Conservation (phyloP, 2,329 filamentous ascomycete species). For the Amesomyces nigricolor region DNA sequence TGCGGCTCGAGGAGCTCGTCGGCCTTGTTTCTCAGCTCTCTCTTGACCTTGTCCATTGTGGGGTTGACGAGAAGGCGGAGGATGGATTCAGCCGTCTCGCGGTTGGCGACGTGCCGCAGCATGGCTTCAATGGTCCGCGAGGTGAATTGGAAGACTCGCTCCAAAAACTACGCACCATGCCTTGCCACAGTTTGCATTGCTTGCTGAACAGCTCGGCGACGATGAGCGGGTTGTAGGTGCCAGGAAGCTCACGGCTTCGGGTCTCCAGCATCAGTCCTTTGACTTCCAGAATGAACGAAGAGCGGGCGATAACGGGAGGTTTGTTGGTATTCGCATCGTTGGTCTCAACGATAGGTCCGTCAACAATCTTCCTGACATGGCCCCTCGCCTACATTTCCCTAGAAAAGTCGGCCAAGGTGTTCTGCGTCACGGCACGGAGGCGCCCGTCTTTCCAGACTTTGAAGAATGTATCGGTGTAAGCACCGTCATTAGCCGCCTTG, state of each 20-base stretch:
- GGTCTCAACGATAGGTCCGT: not conserved
- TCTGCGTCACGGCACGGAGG: constrained; percentile 50
- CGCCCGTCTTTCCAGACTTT: constrained; percentile 28
- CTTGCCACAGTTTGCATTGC: constrained; percentile 31
- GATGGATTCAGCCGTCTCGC: constrained; percentile 23
- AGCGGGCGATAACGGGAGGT: constrained; percentile 14
- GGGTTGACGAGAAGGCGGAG: constrained; percentile 19
- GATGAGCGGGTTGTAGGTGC: constrained; percentile 33
- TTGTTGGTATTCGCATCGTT: not conserved
- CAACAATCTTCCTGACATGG: constrained; percentile 33
- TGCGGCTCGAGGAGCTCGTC: constrained; percentile 29
- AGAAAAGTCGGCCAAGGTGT: constrained; percentile 43
- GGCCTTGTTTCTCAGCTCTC: constrained; percentile 24
- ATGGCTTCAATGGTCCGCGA: constrained; percentile 17
- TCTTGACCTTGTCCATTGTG: constrained; percentile 23
- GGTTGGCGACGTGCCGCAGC: constrained; percentile 22
- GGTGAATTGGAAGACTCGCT: constrained; percentile 15
- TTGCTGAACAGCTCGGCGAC: constrained; percentile 31
- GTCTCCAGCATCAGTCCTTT: constrained; percentile 26
- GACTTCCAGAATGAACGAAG: constrained; percentile 24
- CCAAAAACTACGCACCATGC: constrained; percentile 18
- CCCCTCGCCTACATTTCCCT: constrained; percentile 38
- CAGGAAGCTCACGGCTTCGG: constrained; percentile 33
- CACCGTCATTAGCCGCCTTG: constrained; percentile 28
- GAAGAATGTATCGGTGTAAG: constrained; percentile 27